These are phyloP conservation scores for Pichia sp. DNA, from an alignment of 1,139 yeast species.

Conservation along the genomic window DNA sequence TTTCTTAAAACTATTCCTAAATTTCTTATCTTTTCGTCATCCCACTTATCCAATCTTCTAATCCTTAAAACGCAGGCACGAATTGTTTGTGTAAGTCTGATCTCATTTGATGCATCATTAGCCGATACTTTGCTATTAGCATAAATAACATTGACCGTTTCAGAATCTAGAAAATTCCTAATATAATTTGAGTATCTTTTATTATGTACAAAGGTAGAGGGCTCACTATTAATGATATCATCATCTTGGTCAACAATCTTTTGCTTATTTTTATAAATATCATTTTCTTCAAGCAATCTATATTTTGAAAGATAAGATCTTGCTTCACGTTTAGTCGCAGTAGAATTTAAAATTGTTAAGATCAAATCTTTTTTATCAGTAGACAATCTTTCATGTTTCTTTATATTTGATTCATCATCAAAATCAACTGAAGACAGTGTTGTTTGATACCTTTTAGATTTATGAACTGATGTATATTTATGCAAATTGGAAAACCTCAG, in stretches of 20 bases:
- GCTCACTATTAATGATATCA: not conserved
- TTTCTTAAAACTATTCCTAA: slow-evolving; percentile 34
- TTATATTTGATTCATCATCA: slow-evolving; percentile 10
- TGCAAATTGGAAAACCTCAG: not conserved
- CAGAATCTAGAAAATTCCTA: slow-evolving; percentile 12
- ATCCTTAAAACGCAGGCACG: slow-evolving; percentile 49
- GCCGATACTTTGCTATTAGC: not conserved
- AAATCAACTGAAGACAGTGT: slow-evolving; percentile 1
- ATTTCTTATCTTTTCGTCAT: slow-evolving; percentile 23
- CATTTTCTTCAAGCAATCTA: slow-evolving; percentile 34
- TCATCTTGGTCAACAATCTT: slow-evolving; percentile 12
- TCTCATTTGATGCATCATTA: slow-evolving; percentile 19
- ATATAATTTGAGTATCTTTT: slow-evolving; percentile 11
- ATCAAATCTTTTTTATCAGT: slow-evolving; percentile 44
- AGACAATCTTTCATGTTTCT: slow-evolving; percentile 6
- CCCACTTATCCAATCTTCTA: slow-evolving; percentile 31
- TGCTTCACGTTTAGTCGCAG: slow-evolving; percentile 76
- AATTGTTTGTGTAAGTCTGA: slow-evolving; percentile 41
- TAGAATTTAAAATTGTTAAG: slow-evolving; percentile 62
- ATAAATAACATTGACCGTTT: not conserved
- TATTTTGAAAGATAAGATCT: slow-evolving; percentile 59
- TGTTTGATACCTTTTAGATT: not conserved
- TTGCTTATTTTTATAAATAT: slow-evolving; percentile 23
- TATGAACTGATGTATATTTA: not conserved
- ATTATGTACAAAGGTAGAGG: not conserved